A percentile compares a stretch with the other conserved stretches of the same genome.
These are phyloP conservation scores for Telopea speciosissima DNA, from an alignment of 177 flowering plant genomes.

Conservation along the genomic window DNA sequence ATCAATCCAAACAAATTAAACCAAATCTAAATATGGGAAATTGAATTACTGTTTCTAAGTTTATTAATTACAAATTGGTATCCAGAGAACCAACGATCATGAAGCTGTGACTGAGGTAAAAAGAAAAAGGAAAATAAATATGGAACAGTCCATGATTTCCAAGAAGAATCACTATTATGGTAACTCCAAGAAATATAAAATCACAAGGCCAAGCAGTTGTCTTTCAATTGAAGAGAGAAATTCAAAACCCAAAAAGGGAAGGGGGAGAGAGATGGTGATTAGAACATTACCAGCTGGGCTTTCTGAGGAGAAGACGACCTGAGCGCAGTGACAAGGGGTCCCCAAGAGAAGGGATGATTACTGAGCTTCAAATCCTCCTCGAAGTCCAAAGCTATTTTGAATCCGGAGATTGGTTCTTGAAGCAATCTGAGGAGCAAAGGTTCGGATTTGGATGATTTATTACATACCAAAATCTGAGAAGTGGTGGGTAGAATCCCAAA, in stretches of 20 bases:
- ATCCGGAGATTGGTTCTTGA: conserved; percentile 23
- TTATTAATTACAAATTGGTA: background rate
- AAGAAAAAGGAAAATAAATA: no score
- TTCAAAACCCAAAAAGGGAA: no score
- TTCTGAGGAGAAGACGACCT: conserved; percentile 32
- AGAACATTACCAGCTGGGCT: conserved; percentile 33
- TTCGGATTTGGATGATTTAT: conserved; percentile 9
- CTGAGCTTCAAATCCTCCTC: conserved; percentile 12
- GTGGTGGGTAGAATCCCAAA: background rate
- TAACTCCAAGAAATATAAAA: background rate
- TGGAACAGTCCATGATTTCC: background rate
- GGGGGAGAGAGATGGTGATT: background rate
- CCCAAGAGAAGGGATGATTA: conserved; percentile 27
- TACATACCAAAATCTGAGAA: background rate
- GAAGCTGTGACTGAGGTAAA: background rate
- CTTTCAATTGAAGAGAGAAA: background rate
- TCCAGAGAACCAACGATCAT: background rate
- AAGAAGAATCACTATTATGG: background rate
- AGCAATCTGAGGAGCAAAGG: conserved; percentile 25
- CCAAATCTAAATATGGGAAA: background rate
- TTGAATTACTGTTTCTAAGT: background rate
- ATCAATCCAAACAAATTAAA: background rate
- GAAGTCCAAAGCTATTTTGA: conserved; percentile 33
- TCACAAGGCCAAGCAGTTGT: background rate
- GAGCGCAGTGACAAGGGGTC: conserved; percentile 28